These are phyloP conservation scores for Gremmenia infestans DNA, from an alignment of 2,329 filamentous ascomycete species.

Conservation along the genomic window DNA sequence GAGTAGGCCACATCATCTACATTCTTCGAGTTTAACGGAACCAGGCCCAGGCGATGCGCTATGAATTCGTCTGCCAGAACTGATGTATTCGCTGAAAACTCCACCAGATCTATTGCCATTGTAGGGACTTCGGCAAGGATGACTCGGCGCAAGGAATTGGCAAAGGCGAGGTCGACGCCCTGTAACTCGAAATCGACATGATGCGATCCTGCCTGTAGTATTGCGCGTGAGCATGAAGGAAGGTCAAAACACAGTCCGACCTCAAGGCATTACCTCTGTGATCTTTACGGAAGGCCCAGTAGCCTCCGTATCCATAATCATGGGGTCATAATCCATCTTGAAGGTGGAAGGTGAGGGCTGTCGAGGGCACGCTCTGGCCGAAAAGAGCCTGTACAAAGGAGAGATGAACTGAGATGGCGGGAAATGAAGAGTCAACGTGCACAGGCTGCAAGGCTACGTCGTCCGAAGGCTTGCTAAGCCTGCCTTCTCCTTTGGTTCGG, in stretches of 20 bases:
- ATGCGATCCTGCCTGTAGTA: slow-evolving; percentile 63
- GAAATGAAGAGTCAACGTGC: too few species aligned
- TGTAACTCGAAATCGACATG: slow-evolving; percentile 89
- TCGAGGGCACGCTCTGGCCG: neutral
- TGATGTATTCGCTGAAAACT: slow-evolving; percentile 90
- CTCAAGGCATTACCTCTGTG: slow-evolving; percentile 34
- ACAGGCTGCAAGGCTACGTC: too few species aligned
- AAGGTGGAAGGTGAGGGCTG: slow-evolving; percentile 9
- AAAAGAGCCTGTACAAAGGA: neutral
- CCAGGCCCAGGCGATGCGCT: slow-evolving; percentile 82
- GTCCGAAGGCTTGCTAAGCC: too few species aligned
- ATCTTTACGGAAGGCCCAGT: slow-evolving; percentile 43
- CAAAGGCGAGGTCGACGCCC: slow-evolving; percentile 84
- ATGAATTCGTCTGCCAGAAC: slow-evolving; percentile 96
- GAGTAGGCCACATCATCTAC: slow-evolving; percentile 80
- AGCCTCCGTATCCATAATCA: slow-evolving; percentile 39
- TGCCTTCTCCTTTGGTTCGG: too few species aligned
- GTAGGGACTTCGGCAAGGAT: slow-evolving; percentile 94
- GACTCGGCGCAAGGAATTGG: slow-evolving; percentile 84
- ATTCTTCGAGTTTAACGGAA: slow-evolving; percentile 80
- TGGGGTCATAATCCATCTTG: slow-evolving; percentile 45
- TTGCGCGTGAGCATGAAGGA: slow-evolving; percentile 21
- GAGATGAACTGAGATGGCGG: neutral
- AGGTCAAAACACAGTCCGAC: neutral
- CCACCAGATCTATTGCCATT: slow-evolving; percentile 89